phyloP scores from a whole-genome alignment of 345 rosid genomes.

The Luvunga scandens region DNA sequence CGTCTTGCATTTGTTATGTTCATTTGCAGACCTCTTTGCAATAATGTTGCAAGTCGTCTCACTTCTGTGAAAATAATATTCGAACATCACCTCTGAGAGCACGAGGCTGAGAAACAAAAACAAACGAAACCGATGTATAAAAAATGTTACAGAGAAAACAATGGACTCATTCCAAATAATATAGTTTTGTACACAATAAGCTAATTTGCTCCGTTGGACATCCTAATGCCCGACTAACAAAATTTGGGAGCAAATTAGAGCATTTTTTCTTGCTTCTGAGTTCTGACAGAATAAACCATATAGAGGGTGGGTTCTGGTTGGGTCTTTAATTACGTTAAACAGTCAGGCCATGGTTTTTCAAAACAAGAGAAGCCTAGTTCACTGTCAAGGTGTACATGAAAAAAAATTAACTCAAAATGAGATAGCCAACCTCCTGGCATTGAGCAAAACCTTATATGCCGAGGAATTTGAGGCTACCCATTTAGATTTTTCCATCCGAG shows the following conservation, averaged over 20 bases:
- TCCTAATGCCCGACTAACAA: background rate
- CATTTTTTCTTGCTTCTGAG: background rate
- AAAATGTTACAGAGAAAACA: background rate
- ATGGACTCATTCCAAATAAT: background rate
- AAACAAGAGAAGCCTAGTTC: background rate
- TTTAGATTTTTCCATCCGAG: constrained; percentile 31
- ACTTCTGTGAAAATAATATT: no score
- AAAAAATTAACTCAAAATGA: background rate
- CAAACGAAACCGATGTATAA: background rate
- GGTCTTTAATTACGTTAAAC: background rate
- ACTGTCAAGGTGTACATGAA: background rate
- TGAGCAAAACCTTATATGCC: background rate
- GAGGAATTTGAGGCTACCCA: background rate
- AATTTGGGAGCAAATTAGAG: background rate
- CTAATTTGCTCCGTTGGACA: background rate
- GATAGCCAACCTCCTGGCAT: background rate
- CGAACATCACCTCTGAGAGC: background rate
- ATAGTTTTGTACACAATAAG: background rate
- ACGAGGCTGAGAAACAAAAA: background rate
- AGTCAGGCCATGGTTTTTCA: background rate
- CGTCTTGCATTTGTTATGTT: no score
- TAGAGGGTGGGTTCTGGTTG: background rate
- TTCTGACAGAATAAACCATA: background rate
- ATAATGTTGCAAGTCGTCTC: no score
- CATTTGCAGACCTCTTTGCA: no score